Evolutionary conservation across 306 rosid species (phyloP), one percentile per base, ranked within the genome.

Genomic region (Dryas drummondii): DNA sequence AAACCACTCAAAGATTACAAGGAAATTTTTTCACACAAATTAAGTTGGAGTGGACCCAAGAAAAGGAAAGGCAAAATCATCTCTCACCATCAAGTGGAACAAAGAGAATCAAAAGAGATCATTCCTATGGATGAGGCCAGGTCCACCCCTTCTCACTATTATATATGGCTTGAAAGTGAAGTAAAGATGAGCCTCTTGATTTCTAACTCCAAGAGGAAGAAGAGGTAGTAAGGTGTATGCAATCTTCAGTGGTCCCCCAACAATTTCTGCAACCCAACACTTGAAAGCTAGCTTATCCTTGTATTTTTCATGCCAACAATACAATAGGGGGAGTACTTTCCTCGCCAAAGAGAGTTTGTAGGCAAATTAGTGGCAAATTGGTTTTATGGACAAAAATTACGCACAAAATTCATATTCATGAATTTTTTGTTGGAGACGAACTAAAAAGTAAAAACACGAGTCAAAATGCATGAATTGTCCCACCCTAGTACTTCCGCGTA

Each of bases 61-160:
- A 80, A 84, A 89, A 71, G 82, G 89, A 82, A 82, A 62, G 81
- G 77, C 78, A 81, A 74, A 42, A 82, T 82, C 84, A 88, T 82
- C 74, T 82, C 76, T 86, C 87, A 71, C 76, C 60, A 79, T 88
- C 89, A 78, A 57, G 45, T 66, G 83, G 80, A 85, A 76, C 87
- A 88, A 83, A 85, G 87, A 79, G 90, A 85, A 87, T 86, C 93
- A 87, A 87, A 32, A 76, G 81, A 84, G 80, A 89, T 90, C 83
- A 86, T 86, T 44, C 71, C 51, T 54, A 53, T 79, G 90, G 85
- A 83, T 82, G 82, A 60, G 85, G 77, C 51, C 77, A 83, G 84
- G 73, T 81, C 84, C 87, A 82, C 82, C 45, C 69, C 79, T 72
- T 85, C 78, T 75, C 81, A 44, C 81, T 63, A 70, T 74, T 86